Evolutionary conservation across 2,329 filamentous ascomycete species (phyloP).

Genomic region (Cordyceps tenuipes): DNA sequence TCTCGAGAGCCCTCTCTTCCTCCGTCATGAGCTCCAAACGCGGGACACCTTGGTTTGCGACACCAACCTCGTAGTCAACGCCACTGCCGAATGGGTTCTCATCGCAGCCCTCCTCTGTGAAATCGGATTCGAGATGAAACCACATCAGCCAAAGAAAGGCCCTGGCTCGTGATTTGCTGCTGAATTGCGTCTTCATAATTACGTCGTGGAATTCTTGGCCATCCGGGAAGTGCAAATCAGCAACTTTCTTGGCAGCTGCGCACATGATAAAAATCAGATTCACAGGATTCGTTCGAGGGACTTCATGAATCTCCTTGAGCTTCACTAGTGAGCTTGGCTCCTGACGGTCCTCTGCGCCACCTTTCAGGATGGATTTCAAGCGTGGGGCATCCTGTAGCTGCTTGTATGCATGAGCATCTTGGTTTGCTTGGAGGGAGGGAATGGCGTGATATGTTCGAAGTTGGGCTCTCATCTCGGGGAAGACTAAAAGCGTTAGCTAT

Average conservation of each 20-base stretch:
- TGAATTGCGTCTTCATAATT: constrained; percentile 80
- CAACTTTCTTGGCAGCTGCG: constrained; percentile 81
- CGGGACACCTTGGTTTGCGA: constrained; percentile 63
- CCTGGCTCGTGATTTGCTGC: constrained; percentile 71
- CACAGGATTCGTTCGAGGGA: constrained; percentile 85
- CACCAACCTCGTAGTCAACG: constrained; percentile 55
- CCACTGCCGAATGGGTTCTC: constrained; percentile 83
- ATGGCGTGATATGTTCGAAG: constrained; percentile 97
- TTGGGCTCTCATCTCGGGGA: constrained; percentile 97
- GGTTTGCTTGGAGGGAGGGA: constrained; percentile 86
- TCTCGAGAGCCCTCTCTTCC: constrained; percentile 60
- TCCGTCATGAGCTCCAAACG: constrained; percentile 55
- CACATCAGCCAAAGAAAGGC: constrained; percentile 98
- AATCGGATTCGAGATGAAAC: constrained; percentile 97
- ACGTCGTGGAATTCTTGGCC: constrained; percentile 91
- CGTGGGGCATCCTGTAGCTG: constrained; percentile 94
- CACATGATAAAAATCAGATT: constrained; percentile 95
- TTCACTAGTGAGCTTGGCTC: constrained; percentile 80
- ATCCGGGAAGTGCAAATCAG: constrained; percentile 81
- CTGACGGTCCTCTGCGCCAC: constrained; percentile 79
- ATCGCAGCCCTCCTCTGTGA: constrained; percentile 76
- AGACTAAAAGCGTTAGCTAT: constrained; percentile 54
- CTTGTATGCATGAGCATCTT: constrained; percentile 94
- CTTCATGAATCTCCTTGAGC: constrained; percentile 53
- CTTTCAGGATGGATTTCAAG: constrained; percentile 94